These are phyloP conservation scores for Hypoxylon lienhwacheense DNA, from an alignment of 495 filamentous ascomycete species.

Conservation along the genomic window DNA sequence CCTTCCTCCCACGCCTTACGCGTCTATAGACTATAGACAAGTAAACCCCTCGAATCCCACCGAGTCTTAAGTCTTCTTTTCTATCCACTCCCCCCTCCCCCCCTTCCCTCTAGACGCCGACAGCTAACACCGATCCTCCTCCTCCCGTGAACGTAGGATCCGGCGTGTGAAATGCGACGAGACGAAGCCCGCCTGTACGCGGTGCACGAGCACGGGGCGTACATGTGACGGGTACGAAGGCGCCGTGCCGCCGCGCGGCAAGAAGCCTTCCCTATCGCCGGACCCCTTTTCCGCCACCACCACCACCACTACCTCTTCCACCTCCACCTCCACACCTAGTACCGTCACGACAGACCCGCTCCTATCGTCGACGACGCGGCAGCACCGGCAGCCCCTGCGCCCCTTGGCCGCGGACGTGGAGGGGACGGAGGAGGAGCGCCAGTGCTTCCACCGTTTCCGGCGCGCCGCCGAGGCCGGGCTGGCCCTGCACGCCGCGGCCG, in stretches of 20 bases:
- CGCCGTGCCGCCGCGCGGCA: conserved; percentile 34
- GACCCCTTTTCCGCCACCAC: background rate
- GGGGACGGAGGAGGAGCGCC: conserved; percentile 40
- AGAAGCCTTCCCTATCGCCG: conserved; percentile 8
- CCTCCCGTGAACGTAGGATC: conserved; percentile 11
- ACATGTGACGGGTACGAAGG: conserved; percentile 49
- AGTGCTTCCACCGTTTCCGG: conserved; percentile 42
- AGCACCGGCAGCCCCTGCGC: conserved; percentile 37
- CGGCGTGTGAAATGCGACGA: conserved; percentile 48
- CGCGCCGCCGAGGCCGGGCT: conserved; percentile 25
- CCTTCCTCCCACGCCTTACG: no score
- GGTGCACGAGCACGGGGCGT: conserved; percentile 48
- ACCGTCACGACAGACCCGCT: no score
- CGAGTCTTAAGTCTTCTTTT: no score
- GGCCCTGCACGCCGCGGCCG: conserved; percentile 22
- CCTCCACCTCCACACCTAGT: no score
- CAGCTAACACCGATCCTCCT: background rate
- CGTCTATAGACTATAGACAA: no score
- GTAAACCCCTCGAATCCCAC: no score
- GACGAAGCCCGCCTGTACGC: conserved; percentile 44
- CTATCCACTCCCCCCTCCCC: no score
- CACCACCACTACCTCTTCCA: background rate
- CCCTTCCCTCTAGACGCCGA: no score
- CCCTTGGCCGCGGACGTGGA: conserved; percentile 43
- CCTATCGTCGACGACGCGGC: no score